Evolutionary conservation across 2,329 filamentous ascomycete genomes (phyloP).

Genomic region (Dactylellina sp.): DNA sequence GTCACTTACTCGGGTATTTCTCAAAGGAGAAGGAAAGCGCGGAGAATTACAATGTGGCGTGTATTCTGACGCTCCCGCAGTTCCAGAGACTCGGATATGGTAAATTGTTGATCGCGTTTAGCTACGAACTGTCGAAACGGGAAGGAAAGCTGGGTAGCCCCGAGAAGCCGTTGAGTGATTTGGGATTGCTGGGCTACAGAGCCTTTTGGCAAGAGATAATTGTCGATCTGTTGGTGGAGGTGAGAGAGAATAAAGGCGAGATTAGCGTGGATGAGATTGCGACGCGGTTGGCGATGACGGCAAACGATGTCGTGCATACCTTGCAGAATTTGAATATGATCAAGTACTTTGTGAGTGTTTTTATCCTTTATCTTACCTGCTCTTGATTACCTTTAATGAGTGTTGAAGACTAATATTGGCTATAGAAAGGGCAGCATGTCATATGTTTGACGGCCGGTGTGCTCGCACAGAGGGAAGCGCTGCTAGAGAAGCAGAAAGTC

Average conservation of each 20-base stretch:
- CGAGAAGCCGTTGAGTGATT: conserved; percentile 93
- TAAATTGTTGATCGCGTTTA: conserved; percentile 93
- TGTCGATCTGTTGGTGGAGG: conserved; percentile 82
- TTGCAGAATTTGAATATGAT: conserved; percentile 94
- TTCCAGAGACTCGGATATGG: conserved; percentile 96
- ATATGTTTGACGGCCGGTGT: conserved; percentile 90
- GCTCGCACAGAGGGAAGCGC: conserved; percentile 75
- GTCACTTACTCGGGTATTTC: conserved; percentile 98
- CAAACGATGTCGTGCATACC: conserved; percentile 94
- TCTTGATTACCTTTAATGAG: neutral
- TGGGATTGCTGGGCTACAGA: conserved; percentile 91
- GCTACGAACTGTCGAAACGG: conserved; percentile 94
- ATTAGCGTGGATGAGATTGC: conserved; percentile 90
- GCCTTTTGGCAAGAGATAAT: conserved; percentile 98
- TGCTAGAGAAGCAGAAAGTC: conserved; percentile 80
- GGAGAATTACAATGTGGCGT: conserved; percentile 97
- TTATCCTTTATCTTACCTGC: neutral
- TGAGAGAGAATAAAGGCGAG: conserved; percentile 75
- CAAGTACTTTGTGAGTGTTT: conserved; percentile 76
- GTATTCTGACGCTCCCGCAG: conserved; percentile 95
- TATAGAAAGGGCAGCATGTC: conserved; percentile 88
- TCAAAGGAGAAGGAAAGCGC: conserved; percentile 98
- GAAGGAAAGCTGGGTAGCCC: conserved; percentile 95
- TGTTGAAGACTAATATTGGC: conserved; percentile 10
- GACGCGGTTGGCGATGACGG: conserved; percentile 87